Evolutionary conservation across 495 filamentous ascomycete genomes (phyloP).

Genomic region (Venustampulla echinocandica): DNA sequence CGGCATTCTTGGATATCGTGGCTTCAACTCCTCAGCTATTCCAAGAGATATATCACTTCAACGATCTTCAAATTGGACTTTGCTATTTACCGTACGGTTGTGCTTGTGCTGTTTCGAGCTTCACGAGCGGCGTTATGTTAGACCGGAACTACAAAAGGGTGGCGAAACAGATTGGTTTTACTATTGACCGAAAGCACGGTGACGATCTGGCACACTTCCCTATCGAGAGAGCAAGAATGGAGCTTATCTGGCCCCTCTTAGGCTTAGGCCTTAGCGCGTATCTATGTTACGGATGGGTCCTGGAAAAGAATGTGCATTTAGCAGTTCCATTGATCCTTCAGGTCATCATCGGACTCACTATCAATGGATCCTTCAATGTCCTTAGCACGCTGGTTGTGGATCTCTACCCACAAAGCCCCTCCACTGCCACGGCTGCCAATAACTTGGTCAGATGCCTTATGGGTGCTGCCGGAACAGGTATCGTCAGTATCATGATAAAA

Average conservation of each 20-base stretch:
- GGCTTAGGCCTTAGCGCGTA: constrained; percentile 25
- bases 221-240: constrained; percentile 51
- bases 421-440: constrained; percentile 57
- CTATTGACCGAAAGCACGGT: constrained; percentile 36
- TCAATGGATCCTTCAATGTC: constrained; percentile 50
- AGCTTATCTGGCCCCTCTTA: constrained; percentile 42
- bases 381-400: constrained; percentile 35
- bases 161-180: constrained; percentile 33
- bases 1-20: constrained; percentile 43
- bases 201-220: constrained; percentile 51
- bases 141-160: constrained; percentile 44
- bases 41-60: constrained; percentile 51
- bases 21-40: constrained; percentile 36
- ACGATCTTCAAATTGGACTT: constrained; percentile 58
- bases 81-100: constrained; percentile 54
- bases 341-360: constrained; percentile 35
- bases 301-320: constrained; percentile 29
- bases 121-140: constrained; percentile 51
- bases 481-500: constrained; percentile 52
- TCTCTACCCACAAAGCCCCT: constrained; percentile 36
- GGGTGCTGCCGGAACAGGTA: constrained; percentile 54
- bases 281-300: constrained; percentile 33
- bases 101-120: constrained; percentile 57
- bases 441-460: constrained; percentile 57
- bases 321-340: constrained; percentile 36